phyloP scores from a whole-genome alignment of 371 early-diverging fungal species.

The Apophysomyces trapeziformis region DNA sequence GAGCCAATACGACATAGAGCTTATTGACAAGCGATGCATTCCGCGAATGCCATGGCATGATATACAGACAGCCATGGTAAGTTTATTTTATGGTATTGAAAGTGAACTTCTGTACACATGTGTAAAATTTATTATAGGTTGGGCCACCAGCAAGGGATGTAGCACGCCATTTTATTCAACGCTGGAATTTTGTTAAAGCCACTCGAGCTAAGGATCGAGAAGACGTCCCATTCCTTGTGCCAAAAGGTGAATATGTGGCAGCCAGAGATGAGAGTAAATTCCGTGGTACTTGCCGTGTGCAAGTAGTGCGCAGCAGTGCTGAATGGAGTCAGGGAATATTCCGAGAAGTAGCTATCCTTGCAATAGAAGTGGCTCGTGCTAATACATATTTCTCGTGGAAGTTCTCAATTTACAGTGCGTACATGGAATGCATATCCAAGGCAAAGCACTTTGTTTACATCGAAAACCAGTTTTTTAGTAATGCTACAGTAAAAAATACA shows the following conservation, averaged over 20 bases:
- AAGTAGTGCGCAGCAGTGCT: conserved; percentile 71
- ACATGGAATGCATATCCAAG: conserved; percentile 73
- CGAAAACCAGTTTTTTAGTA: conserved; percentile 95
- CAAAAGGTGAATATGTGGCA: conserved; percentile 78
- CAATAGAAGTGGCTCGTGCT: not conserved
- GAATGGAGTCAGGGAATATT: conserved; percentile 70
- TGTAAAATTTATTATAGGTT: conserved; percentile 28
- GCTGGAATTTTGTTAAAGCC: conserved; percentile 91
- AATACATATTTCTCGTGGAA: conserved; percentile 25
- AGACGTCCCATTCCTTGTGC: conserved; percentile 74
- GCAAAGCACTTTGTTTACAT: conserved; percentile 93
- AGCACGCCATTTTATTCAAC: conserved; percentile 88
- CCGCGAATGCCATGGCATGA: conserved; percentile 98
- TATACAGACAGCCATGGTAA: conserved; percentile 70
- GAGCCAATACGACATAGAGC: conserved; percentile 35
- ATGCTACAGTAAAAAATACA: conserved; percentile 15
- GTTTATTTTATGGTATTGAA: conserved; percentile 4
- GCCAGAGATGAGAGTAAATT: conserved; percentile 68
- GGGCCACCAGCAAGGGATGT: conserved; percentile 84
- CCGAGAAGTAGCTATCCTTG: conserved; percentile 40
- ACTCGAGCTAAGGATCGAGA: conserved; percentile 58
- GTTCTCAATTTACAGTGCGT: conserved; percentile 85
- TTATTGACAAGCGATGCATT: conserved; percentile 35
- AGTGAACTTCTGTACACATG: too few species aligned
- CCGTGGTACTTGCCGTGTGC: conserved; percentile 69